phyloP scores from a whole-genome alignment of 805 yeast genomes.

The Metschnikowia matae region DNA sequence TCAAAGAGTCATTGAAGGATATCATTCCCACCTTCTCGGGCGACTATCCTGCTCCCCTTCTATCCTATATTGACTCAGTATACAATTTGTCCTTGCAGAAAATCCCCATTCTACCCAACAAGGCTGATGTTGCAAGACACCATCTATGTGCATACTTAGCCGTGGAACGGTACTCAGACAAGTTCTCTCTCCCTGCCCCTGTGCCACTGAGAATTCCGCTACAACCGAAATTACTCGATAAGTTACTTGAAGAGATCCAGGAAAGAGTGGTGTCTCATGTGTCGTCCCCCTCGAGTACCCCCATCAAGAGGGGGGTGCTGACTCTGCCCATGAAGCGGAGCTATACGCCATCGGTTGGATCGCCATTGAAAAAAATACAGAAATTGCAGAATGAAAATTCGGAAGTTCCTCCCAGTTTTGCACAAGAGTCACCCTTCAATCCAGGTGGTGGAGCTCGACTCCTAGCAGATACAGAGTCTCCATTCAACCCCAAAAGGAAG shows the following conservation, averaged over 20 bases:
- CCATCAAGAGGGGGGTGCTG: conserved; percentile 11
- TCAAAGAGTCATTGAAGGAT: conserved; percentile 40
- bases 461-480: conserved; percentile 10
- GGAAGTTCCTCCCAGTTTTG: neutral
- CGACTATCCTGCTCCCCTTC: conserved; percentile 40
- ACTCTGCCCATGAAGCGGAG: conserved; percentile 15
- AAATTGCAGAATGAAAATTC: conserved; percentile 17
- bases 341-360: conserved; percentile 32
- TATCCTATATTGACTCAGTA: conserved; percentile 40
- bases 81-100: conserved; percentile 52
- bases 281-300: conserved; percentile 19
- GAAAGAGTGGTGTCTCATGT: conserved; percentile 32
- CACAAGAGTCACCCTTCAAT: conserved; percentile 13
- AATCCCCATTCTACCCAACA: conserved; percentile 44
- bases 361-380: conserved; percentile 37
- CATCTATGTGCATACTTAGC: conserved; percentile 67
- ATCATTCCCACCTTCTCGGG: conserved; percentile 45
- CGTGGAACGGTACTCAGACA: conserved; percentile 43
- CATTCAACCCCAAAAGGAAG: conserved; percentile 9
- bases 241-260: conserved; percentile 45
- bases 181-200: conserved; percentile 47
- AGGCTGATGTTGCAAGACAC: conserved; percentile 60
- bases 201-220: conserved; percentile 52
- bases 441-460: neutral
- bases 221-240: conserved; percentile 42